Conservation (phyloP, 108 stramenopile species). For the Cylindrotheca fusiformis region DNA sequence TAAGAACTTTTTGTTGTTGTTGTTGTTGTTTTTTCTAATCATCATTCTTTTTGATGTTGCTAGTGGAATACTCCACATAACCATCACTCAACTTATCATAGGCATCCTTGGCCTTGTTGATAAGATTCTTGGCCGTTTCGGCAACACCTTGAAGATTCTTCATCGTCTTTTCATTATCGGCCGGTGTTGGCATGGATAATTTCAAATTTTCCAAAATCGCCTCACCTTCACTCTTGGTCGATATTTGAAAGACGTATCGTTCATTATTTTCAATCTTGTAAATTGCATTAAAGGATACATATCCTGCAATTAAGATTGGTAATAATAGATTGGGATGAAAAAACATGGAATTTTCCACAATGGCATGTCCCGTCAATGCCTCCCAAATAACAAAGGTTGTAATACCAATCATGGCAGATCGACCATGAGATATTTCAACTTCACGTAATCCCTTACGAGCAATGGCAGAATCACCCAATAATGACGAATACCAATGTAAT, state of each 20-base stretch:
- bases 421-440: constrained; percentile 76
- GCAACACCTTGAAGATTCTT: background rate
- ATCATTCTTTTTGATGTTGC: background rate
- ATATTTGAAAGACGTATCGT: constrained; percentile 22
- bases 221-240: constrained; percentile 19
- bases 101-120: constrained; percentile 1
- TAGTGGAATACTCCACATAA: constrained; percentile 1
- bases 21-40: too few relatives aligned
- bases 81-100: constrained; percentile 4
- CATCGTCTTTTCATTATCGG: background rate
- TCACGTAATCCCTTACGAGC: constrained; percentile 79
- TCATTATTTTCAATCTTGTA: constrained; percentile 45
- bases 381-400: constrained; percentile 74
- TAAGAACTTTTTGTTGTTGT: too few relatives aligned
- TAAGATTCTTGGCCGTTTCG: background rate
- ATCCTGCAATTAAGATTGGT: constrained; percentile 54
- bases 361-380: constrained; percentile 63
- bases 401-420: constrained; percentile 79
- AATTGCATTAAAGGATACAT: constrained; percentile 52
- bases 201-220: constrained; percentile 31
- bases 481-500: constrained; percentile 49
- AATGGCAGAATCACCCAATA: constrained; percentile 64
- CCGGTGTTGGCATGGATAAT: background rate
- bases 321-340: constrained; percentile 75
- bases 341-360: constrained; percentile 79